Evolutionary conservation across 805 yeast genomes (phyloP).

Genomic region (Starmerella ratchasimensis): DNA sequence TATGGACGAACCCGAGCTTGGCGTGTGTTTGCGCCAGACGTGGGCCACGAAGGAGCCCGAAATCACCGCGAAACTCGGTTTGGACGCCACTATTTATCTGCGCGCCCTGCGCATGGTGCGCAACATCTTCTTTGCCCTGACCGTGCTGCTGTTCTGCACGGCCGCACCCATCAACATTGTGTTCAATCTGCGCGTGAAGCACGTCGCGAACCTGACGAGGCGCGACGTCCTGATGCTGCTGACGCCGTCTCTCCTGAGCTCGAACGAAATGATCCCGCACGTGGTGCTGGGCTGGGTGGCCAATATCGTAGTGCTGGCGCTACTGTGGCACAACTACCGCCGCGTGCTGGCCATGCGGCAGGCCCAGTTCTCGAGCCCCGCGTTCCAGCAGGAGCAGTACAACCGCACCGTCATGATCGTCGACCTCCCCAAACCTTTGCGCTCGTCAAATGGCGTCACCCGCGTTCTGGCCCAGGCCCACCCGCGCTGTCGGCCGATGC

Average conservation of each 20-base stretch:
- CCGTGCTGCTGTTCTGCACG: constrained; percentile 25
- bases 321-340: constrained; percentile 22
- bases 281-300: constrained; percentile 26
- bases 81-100: constrained; percentile 27
- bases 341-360: constrained; percentile 21
- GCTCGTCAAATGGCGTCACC: constrained; percentile 22
- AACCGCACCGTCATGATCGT: constrained; percentile 25
- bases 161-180: constrained; percentile 29
- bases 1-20: constrained; percentile 7
- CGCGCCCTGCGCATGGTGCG: constrained; percentile 25
- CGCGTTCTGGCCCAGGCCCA: constrained; percentile 5
- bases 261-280: constrained; percentile 26
- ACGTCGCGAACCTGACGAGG: constrained; percentile 19
- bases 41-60: constrained; percentile 19
- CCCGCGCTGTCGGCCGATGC: constrained; percentile 3
- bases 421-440: constrained; percentile 22
- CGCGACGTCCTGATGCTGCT: constrained; percentile 26
- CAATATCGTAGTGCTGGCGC: constrained; percentile 20
- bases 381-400: constrained; percentile 20
- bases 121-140: constrained; percentile 23
- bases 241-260: constrained; percentile 27
- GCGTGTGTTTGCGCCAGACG: constrained; percentile 21
- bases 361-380: constrained; percentile 14
- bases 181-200: constrained; percentile 21
- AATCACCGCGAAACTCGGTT: constrained; percentile 23